A percentile compares a stretch with the other conserved stretches of the same genome.
Conservation (phyloP, 2,329 filamentous ascomycete genomes). For the Verticillium nubilum region DNA sequence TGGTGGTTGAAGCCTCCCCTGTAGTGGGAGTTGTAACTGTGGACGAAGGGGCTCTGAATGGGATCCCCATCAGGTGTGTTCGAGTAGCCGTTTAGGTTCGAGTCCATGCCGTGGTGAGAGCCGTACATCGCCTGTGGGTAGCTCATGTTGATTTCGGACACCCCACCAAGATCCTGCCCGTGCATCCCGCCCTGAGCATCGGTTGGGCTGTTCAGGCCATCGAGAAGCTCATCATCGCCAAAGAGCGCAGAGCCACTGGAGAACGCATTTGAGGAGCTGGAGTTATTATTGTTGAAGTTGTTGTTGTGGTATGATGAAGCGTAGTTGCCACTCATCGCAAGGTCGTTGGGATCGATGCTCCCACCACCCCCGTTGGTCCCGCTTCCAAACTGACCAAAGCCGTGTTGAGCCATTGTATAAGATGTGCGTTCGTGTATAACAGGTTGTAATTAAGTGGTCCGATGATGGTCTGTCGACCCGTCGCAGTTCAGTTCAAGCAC, state of each 20-base stretch:
- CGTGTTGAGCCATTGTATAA: slow-evolving; percentile 47
- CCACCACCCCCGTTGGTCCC: slow-evolving; percentile 43
- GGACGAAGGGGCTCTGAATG: slow-evolving; percentile 83
- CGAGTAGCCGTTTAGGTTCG: slow-evolving; percentile 75
- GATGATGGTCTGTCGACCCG: too few species aligned
- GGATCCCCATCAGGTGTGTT: slow-evolving; percentile 88
- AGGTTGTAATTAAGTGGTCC: too few species aligned
- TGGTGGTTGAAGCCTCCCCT: slow-evolving; percentile 59
- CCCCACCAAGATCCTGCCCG: slow-evolving; percentile 50
- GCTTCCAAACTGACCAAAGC: slow-evolving; percentile 51
- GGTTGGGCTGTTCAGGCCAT: slow-evolving; percentile 57
- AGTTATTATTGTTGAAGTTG: slow-evolving; percentile 47
- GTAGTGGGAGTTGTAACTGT: slow-evolving; percentile 73
- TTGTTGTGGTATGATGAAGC: slow-evolving; percentile 54
- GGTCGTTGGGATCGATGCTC: slow-evolving; percentile 78
- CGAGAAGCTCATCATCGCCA: slow-evolving; percentile 82
- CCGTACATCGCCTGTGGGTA: slow-evolving; percentile 49
- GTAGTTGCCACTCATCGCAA: slow-evolving; percentile 62
- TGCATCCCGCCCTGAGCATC: slow-evolving; percentile 46
- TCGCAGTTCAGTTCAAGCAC: too few species aligned
- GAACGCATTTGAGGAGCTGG: slow-evolving; percentile 64
- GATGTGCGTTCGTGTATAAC: slow-evolving; percentile 6
- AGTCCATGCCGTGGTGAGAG: slow-evolving; percentile 56
- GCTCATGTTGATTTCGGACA: slow-evolving; percentile 52
- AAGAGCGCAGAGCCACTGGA: slow-evolving; percentile 74